Percentiles rank a stretch among this genome's conserved stretches.
Evolutionary conservation across 345 rosid genomes (phyloP).

Genomic region (Lepidium aucheri): DNA sequence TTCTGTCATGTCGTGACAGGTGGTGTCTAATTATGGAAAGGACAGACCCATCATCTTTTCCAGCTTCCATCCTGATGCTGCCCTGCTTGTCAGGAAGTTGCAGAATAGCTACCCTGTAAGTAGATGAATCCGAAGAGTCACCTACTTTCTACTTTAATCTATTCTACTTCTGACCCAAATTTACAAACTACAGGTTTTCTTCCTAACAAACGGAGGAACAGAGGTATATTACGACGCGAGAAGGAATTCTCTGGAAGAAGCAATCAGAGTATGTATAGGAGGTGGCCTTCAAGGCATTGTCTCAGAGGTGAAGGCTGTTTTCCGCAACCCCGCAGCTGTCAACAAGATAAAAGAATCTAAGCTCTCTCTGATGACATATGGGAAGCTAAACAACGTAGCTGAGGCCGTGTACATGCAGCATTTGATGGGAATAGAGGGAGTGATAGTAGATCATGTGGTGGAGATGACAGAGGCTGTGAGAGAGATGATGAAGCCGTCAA

Average conservation of each 20-base stretch:
- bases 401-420: constrained; percentile 92
- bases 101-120: constrained; percentile 79
- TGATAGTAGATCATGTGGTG: constrained; percentile 71
- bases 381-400: constrained; percentile 65
- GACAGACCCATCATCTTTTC: constrained; percentile 77
- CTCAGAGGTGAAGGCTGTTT: constrained; percentile 70
- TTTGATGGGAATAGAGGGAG: constrained; percentile 88
- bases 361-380: constrained; percentile 73
- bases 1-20: constrained; percentile 19
- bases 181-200: constrained; percentile 49
- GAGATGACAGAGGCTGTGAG: constrained; percentile 65
- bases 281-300: constrained; percentile 85
- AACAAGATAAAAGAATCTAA: constrained; percentile 71
- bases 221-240: constrained; percentile 51
- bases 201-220: constrained; percentile 67
- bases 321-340: constrained; percentile 62
- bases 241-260: constrained; percentile 88
- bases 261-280: constrained; percentile 53
- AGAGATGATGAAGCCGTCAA: constrained; percentile 46
- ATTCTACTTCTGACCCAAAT: neutral
- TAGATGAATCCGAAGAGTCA: neutral
- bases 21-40: constrained; percentile 46
- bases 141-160: neutral
- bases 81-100: constrained; percentile 54
- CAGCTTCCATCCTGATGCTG: constrained; percentile 92